Conservation (phyloP, 192 early-diverging fungal genomes). For the Gonapodya sp. region DNA sequence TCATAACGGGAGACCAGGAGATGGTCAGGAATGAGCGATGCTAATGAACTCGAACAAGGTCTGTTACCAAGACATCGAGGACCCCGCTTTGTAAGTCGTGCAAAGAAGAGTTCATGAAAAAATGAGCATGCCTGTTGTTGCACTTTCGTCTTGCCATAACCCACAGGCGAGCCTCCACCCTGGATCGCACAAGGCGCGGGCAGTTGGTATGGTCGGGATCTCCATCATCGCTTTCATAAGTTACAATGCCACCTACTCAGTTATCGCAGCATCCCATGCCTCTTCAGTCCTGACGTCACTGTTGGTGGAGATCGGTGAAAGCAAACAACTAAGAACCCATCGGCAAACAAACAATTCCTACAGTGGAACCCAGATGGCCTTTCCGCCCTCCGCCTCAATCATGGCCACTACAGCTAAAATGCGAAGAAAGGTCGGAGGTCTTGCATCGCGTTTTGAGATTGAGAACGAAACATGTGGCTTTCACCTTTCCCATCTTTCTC, state of each 20-base stretch:
- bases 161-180: background rate
- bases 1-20: too few relatives aligned
- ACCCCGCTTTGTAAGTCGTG: too few relatives aligned
- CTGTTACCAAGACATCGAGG: conserved; percentile 3
- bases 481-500: background rate
- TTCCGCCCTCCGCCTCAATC: background rate
- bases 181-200: too few relatives aligned
- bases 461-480: too few relatives aligned
- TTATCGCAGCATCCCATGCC: background rate
- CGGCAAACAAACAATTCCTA: background rate
- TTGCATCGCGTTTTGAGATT: background rate
- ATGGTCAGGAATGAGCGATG: too few relatives aligned
- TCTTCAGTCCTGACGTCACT: background rate
- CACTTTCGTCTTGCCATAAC: too few relatives aligned
- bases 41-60: too few relatives aligned
- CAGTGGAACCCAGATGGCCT: conserved; percentile 8
- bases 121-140: too few relatives aligned
- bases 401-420: background rate
- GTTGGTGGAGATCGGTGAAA: background rate
- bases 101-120: too few relatives aligned
- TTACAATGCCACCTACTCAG: background rate
- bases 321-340: background rate
- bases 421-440: background rate
- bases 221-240: too few relatives aligned
- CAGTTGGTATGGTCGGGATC: too few relatives aligned